phyloP scores from a whole-genome alignment of 2,329 filamentous ascomycete genomes.

The Monosporascus cannonballus region DNA sequence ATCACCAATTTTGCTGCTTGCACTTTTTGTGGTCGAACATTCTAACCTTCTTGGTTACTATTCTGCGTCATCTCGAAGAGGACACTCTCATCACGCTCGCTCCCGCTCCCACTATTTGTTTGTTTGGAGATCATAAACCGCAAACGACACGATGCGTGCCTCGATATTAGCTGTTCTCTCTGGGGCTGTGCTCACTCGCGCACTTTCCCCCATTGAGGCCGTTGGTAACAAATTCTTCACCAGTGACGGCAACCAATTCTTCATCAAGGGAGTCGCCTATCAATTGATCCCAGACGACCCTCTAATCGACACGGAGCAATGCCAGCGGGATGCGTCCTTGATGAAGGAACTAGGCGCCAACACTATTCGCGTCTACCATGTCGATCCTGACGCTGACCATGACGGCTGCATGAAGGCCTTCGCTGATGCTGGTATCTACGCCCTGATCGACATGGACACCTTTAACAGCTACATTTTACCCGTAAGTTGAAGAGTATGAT shows the following conservation, averaged over 20 bases:
- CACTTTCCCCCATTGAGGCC: conserved; percentile 43
- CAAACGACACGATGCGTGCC: conserved; percentile 31
- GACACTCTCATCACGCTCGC: neutral
- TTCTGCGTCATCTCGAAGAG: neutral
- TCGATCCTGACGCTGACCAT: conserved; percentile 67
- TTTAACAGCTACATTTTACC: conserved; percentile 63
- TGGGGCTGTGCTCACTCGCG: conserved; percentile 28
- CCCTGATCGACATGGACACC: conserved; percentile 78
- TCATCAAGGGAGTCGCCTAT: conserved; percentile 77
- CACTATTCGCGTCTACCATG: conserved; percentile 82
- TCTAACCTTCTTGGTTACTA: neutral
- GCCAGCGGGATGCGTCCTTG: conserved; percentile 64
- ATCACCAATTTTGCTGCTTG: neutral
- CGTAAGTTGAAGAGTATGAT: conserved; percentile 29
- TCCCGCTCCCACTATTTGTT: neutral
- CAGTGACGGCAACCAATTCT: conserved; percentile 74
- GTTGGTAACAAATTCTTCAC: conserved; percentile 83
- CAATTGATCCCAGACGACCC: conserved; percentile 62
- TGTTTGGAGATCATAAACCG: neutral
- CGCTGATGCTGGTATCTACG: conserved; percentile 73
- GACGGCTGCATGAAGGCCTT: conserved; percentile 76
- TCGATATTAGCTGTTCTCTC: conserved; percentile 28
- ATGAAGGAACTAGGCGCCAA: conserved; percentile 81
- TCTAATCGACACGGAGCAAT: conserved; percentile 69
- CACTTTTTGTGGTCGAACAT: neutral